Base-by-base conservation (phyloP, 2,329 filamentous ascomycete genomes). In the Macrophomina pseudophaseolina region DNA sequence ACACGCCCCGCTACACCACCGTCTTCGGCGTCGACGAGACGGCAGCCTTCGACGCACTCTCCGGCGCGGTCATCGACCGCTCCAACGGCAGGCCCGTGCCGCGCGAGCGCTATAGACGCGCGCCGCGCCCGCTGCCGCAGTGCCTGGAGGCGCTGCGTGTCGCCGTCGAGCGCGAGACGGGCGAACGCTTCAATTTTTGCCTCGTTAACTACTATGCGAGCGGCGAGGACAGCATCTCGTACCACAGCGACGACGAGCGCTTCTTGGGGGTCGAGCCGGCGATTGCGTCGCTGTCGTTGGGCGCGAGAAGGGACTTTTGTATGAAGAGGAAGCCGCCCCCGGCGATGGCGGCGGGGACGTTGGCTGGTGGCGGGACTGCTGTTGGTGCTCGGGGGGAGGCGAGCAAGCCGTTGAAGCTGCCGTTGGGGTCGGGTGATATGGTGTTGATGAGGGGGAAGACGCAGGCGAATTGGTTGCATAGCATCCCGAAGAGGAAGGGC, bases 141-240 rank as follows among this genome's bases (percentile, higher is more conserved):
- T 93, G 90, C 71, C 83, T 94, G 0, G 86, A 91, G 46, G 76
- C 83, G 5, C 82, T 94, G 7, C 85, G 88, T 9, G 79, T 77
- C 40, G 82, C 87, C 9, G 88, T 90, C 1, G 90, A 94, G 76
- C 82, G 84, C 4, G 86, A 87, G 0, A 91, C 90, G 0, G 84
- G 84, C n/a, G 86, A 86, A 72, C 83, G 74, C 0, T 94, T 90
- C 79, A 94, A 94, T 74, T 92, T 94, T 74, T 91, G 89, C 68
- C 83, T 94, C 1, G 90, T 94, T 4, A 94, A 94, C 73, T 94
- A 94, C 79, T 94, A 94, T 74, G 89, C 89, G n/a, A 86, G 86
- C 3, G 91, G 91, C 0, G 81, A 87, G 5, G 91, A 94, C 75
- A 92, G 89, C 70, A 94, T 94, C 58, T 86, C 88, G 11, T 94